Base-by-base conservation (phyloP, 345 rosid genomes). In the Salix arbutifolia region DNA sequence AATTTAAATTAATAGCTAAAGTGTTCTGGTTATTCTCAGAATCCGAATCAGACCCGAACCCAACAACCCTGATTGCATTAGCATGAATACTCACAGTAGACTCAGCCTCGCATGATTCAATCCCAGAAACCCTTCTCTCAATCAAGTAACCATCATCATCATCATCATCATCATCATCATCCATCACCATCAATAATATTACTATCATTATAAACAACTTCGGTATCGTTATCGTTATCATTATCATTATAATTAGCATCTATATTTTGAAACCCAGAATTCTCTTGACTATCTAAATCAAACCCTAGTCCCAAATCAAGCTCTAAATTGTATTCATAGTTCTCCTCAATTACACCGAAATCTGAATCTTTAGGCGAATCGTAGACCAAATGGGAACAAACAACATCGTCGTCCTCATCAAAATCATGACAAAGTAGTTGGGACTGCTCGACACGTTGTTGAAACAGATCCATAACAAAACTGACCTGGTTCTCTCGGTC, bases 381-480 rank as follows among this genome's bases (percentile, higher is more conserved):
- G 35, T 80, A 69, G 10, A 77, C 76, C 73, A 81, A 78, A 61
- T 74, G 84, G 38, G 81, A 77, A 25, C 19, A 56, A 56, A 56
- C 6, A 56, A 21, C 14, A n/a, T 56, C 62, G 23, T 56, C 62
- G 23, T 56, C 62, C 44, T 10, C 13, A 56, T 46, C 50, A 46
- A 46, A 4, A 12, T 46, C 18, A 11, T 46, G 65, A 53, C 40
- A 77, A 75, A 67, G 79, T 58, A 80, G 85, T 82, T 86, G 89
- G 78, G 97, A 91, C 74, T 92, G 95, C 84, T 94, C 97, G 69
- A 91, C 95, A 67, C 97, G 97, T 83, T 91, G 92, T 64, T 92
- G 97, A 65, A 94, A 85, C 80, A 94, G 89, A 88, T 94, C 97
- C 95, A 92, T 88, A 70, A 91, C 97, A 84, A 91, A 94, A 77